Evolutionary conservation across 2,329 filamentous ascomycete species (phyloP), one percentile per base, ranked within the genome.

Genomic region (Pseudomassariella vexata): DNA sequence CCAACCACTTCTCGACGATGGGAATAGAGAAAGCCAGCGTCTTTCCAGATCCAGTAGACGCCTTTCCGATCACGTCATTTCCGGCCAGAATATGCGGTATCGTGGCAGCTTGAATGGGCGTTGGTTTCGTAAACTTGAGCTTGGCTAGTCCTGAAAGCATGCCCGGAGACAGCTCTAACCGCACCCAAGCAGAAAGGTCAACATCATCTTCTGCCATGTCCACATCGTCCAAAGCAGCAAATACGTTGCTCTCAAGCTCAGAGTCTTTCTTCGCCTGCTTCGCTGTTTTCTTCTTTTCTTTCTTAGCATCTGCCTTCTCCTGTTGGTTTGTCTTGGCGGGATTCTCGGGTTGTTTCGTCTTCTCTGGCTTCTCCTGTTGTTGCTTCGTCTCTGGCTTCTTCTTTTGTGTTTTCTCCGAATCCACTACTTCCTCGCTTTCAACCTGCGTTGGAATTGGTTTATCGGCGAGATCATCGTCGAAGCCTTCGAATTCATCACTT

Each of bases 21-120:
- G 92, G 92, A 40, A 98, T 88, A 2, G 83, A 87, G 57, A 95
- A 98, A 0, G 92, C 90, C 26, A 98, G 66, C 0, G 92, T 98
- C 62, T 98, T 98, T 47, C 92, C 92, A 10, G 92, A 96, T 44
- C 92, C 92, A 0, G 92, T 98, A 9, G 90, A 83, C 2, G 92
- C 92, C 62, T 98, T 98, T 24, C 92, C 92, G 42, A 98, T 84
- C 11, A 96, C 82, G 57, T 98, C 90, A 53, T 85, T 84, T 0
- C 90, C 90, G 5, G 77, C 75, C 14, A 90, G 55, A 27, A 95
- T 85, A 32, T 85, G 74, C 0, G 92, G 89, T 46, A 98, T 94
- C 1, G 85, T 70, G 20, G 77, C 70, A 14, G 69, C 62, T 55
- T 98, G 92, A 36, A 98, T 95, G 1, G 73, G 61, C 0, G 89